phyloP scores from a whole-genome alignment of 257 asterid species.

The Vinca minor region DNA sequence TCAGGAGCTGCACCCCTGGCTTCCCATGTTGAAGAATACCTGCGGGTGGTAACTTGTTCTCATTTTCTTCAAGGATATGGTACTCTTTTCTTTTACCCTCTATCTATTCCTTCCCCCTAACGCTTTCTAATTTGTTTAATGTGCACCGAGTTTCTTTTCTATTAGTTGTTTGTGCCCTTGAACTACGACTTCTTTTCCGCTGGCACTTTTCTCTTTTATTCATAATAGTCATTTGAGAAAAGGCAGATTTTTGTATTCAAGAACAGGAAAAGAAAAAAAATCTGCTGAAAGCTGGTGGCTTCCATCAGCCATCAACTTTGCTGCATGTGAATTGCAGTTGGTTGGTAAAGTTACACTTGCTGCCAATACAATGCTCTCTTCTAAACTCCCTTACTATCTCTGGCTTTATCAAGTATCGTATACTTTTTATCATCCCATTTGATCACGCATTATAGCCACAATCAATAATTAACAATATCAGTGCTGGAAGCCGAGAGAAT shows the following conservation, averaged over 20 bases:
- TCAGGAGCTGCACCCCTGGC: conserved; percentile 99
- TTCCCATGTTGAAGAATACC: conserved; percentile 78
- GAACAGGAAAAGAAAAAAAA: not conserved
- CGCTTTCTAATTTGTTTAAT: conserved; percentile 1
- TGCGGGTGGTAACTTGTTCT: conserved; percentile 73
- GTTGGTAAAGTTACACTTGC: not conserved
- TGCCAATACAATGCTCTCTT: not conserved
- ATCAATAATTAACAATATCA: not conserved
- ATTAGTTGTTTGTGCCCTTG: not conserved
- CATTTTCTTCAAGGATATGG: conserved; percentile 97
- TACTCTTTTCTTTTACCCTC: conserved; percentile 26
- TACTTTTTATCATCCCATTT: no score
- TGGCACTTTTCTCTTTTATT: no score
- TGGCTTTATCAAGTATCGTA: not conserved
- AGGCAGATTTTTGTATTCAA: not conserved
- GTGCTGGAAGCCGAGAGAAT: not conserved
- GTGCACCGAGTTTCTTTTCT: not conserved
- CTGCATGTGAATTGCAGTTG: not conserved
- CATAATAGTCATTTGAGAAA: not conserved
- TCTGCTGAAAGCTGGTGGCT: not conserved
- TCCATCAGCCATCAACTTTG: not conserved
- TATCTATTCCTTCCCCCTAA: conserved; percentile 1
- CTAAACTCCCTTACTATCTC: not conserved
- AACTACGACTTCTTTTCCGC: not conserved
- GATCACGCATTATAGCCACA: no score